Percentiles rank a stretch among this genome's conserved stretches.
Evolutionary conservation across 768 basidiomycete species (phyloP).

Genomic region (Amanita molliuscula): DNA sequence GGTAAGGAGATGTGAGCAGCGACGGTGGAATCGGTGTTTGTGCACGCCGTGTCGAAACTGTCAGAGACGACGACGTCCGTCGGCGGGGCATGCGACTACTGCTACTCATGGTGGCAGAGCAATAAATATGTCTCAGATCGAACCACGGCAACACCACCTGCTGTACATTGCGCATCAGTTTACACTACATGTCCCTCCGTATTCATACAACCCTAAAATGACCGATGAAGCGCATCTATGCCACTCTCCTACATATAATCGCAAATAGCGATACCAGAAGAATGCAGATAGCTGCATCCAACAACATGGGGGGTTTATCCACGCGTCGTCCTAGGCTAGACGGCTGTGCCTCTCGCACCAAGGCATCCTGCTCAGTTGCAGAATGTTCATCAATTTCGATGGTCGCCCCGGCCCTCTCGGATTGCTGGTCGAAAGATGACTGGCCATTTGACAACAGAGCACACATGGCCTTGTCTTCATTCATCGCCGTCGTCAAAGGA

Average conservation of each 20-base stretch:
- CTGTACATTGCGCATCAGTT: slow-evolving; percentile 1
- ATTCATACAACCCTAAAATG: slow-evolving; percentile 4
- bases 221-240: slow-evolving; percentile 13
- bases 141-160: background rate
- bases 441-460: background rate
- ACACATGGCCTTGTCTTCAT: background rate
- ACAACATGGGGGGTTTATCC: slow-evolving; percentile 45
- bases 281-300: slow-evolving; percentile 69
- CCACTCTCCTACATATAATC: slow-evolving; percentile 52
- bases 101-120: slow-evolving; percentile 2
- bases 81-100: slow-evolving; percentile 3
- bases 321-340: slow-evolving; percentile 9
- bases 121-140: background rate
- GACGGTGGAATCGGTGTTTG: slow-evolving; percentile 49
- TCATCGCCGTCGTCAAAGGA: background rate
- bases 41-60: slow-evolving; percentile 22
- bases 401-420: background rate
- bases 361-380: background rate
- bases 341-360: background rate
- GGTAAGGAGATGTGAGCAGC: slow-evolving; percentile 42
- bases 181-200: slow-evolving; percentile 1
- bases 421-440: background rate
- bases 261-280: slow-evolving; percentile 59
- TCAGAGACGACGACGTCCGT: slow-evolving; percentile 21
- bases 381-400: background rate